phyloP scores from a whole-genome alignment of 106 monocot genomes.

The Gastrodia elata region DNA sequence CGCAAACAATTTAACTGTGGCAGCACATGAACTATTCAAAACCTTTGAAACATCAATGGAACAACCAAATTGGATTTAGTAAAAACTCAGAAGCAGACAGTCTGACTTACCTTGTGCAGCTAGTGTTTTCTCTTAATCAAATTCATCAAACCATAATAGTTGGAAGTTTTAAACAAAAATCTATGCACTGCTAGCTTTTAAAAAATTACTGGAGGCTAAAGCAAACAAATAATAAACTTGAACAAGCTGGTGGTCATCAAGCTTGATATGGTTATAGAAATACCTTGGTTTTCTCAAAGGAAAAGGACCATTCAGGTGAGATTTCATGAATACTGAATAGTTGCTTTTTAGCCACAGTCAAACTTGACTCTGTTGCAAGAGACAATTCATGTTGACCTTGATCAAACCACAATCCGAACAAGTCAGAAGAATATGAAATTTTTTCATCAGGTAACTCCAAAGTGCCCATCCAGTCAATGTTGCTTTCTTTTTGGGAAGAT shows the following conservation, averaged over 20 bases:
- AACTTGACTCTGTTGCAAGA: constrained; percentile 20
- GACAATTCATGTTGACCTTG: constrained; percentile 29
- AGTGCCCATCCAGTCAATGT: constrained; percentile 25
- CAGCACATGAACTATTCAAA: background rate
- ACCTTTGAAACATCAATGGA: background rate
- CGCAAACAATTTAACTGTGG: background rate
- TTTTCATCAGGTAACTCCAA: constrained; percentile 13
- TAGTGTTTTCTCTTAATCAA: background rate
- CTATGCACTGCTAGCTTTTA: background rate
- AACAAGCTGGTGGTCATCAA: background rate
- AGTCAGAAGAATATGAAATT: constrained; percentile 12
- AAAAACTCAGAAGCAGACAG: background rate
- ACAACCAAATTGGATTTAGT: background rate
- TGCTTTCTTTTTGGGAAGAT: constrained; percentile 4
- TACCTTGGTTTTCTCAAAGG: constrained; percentile 60
- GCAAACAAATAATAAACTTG: background rate
- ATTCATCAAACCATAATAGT: background rate
- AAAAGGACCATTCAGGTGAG: constrained; percentile 86
- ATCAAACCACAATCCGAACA: constrained; percentile 26
- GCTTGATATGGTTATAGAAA: background rate
- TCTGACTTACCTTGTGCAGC: background rate
- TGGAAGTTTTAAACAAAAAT: background rate
- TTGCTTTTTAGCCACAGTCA: constrained; percentile 31
- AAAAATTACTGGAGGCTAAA: background rate
- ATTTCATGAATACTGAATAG: constrained; percentile 59